Conservation (phyloP, 176 grass and related monocot genomes). For the Bothriochloa decipiens region DNA sequence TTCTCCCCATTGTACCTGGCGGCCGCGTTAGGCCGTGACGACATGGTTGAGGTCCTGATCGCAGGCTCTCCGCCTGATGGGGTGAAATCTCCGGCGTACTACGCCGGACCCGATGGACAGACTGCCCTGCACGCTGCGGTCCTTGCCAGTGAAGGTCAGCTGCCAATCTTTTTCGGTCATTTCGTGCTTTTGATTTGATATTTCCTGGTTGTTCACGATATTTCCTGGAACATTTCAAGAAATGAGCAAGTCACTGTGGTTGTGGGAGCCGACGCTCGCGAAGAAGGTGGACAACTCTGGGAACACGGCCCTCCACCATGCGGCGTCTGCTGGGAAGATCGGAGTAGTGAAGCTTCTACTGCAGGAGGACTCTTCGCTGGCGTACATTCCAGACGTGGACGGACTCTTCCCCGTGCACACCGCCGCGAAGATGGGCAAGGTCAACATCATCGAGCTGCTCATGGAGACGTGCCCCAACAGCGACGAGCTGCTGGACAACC, state of each 20-base stretch:
- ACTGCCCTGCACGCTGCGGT: slow-evolving; percentile 56
- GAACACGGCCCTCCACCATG: slow-evolving; percentile 56
- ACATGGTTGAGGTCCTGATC: slow-evolving; percentile 33
- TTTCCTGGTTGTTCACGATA: no score
- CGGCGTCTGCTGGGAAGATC: slow-evolving; percentile 35
- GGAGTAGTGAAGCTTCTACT: slow-evolving; percentile 41
- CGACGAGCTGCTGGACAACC: slow-evolving; percentile 46
- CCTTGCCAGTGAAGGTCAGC: slow-evolving; percentile 6
- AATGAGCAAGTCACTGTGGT: slow-evolving; percentile 40
- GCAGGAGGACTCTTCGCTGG: slow-evolving; percentile 28
- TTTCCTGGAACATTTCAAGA: slow-evolving; percentile 20
- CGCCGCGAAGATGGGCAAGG: slow-evolving; percentile 45
- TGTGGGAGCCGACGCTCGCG: slow-evolving; percentile 21
- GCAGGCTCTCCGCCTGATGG: neutral
- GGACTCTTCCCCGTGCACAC: slow-evolving; percentile 51
- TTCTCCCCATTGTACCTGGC: slow-evolving; percentile 50
- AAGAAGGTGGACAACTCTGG: slow-evolving; percentile 40
- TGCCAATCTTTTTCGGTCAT: no score
- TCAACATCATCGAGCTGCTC: slow-evolving; percentile 29
- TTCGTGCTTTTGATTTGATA: no score
- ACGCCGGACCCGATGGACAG: slow-evolving; percentile 40
- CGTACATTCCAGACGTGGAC: slow-evolving; percentile 39
- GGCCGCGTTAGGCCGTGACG: slow-evolving; percentile 15
- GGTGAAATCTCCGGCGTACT: slow-evolving; percentile 12
- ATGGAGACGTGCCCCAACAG: slow-evolving; percentile 43